Conservation (phyloP, 306 rosid genomes). For the Corylus americana region DNA sequence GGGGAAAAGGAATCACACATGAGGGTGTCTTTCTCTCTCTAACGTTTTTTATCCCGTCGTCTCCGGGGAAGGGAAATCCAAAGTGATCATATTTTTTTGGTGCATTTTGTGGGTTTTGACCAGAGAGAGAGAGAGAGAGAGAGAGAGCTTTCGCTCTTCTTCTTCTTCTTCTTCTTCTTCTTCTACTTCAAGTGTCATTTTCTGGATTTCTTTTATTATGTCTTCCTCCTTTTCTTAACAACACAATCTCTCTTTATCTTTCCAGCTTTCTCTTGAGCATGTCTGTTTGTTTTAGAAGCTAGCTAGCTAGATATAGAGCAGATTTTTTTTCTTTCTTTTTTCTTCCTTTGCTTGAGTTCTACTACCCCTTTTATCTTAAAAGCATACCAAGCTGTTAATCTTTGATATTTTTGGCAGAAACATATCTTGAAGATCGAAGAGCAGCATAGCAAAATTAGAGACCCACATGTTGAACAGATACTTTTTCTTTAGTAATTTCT, state of each 20-base stretch:
- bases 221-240: constrained; percentile 25
- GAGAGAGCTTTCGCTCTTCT: constrained; percentile 33
- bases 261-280: constrained; percentile 30
- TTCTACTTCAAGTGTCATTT: constrained; percentile 57
- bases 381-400: constrained; percentile 18
- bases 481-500: constrained; percentile 32
- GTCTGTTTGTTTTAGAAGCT: constrained; percentile 46
- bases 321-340: neutral
- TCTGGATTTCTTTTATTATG: constrained; percentile 24
- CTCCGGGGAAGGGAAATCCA: constrained; percentile 58
- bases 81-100: constrained; percentile 36
- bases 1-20: constrained; percentile 68
- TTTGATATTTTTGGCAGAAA: constrained; percentile 11
- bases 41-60: constrained; percentile 61
- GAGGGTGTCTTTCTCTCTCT: constrained; percentile 59
- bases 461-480: constrained; percentile 30
- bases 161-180: constrained; percentile 36
- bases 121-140: constrained; percentile 23
- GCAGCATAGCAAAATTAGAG: neutral
- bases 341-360: neutral
- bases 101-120: constrained; percentile 48
- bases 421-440: too few species aligned
- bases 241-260: constrained; percentile 29
- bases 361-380: constrained; percentile 9
- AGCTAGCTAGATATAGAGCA: constrained; percentile 29